A percentile compares a stretch with the other conserved stretches of the same genome.
Conservation (phyloP, 495 filamentous ascomycete species). For the Trichoderma orchidacearum region DNA sequence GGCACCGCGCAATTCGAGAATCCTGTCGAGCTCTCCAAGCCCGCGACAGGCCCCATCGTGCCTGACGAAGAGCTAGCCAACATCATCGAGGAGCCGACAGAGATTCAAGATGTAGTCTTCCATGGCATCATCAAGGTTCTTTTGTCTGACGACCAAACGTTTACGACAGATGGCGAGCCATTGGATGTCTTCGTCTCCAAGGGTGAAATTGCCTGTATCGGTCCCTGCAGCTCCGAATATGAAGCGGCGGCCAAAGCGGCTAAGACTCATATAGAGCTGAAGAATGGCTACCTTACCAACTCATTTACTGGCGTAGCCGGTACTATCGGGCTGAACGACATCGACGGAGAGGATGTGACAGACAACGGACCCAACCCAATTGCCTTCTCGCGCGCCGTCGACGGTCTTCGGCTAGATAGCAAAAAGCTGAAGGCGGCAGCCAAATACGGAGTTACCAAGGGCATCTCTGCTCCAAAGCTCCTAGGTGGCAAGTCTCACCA, state of each 20-base stretch:
- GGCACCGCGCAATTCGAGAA: conserved; percentile 37
- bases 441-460: conserved; percentile 31
- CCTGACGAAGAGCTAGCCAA: conserved; percentile 14
- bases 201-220: conserved; percentile 36
- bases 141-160: conserved; percentile 6
- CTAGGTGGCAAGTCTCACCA: conserved; percentile 19
- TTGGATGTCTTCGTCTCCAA: conserved; percentile 25
- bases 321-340: conserved; percentile 41
- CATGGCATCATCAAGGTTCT: conserved; percentile 31
- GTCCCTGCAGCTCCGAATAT: conserved; percentile 23
- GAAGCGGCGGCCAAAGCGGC: conserved; percentile 13
- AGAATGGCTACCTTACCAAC: conserved; percentile 40
- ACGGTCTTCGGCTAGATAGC: conserved; percentile 27
- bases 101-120: conserved; percentile 27
- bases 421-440: conserved; percentile 28
- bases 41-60: conserved; percentile 11
- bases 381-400: conserved; percentile 29
- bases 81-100: conserved; percentile 19
- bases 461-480: conserved; percentile 29
- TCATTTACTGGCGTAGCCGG: conserved; percentile 41
- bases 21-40: conserved; percentile 26
- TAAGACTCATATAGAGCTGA: conserved; percentile 26
- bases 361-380: conserved; percentile 24
- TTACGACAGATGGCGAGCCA: conserved; percentile 4
- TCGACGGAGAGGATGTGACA: conserved; percentile 35